phyloP scores from a whole-genome alignment of 2,329 filamentous ascomycete species.

The Verticillium nonalfalfae region DNA sequence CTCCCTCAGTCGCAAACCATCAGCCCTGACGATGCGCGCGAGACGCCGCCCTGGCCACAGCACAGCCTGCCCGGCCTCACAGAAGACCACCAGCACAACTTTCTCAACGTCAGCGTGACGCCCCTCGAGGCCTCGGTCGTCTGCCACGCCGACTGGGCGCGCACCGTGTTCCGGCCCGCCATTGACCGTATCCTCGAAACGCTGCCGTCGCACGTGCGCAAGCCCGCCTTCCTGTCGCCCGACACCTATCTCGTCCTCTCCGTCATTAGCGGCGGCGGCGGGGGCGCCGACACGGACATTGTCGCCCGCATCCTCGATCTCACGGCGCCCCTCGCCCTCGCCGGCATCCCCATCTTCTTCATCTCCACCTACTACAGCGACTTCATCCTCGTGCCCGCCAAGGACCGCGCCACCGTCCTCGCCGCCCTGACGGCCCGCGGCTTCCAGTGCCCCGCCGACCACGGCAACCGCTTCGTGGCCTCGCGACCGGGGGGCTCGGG shows the following conservation, averaged over 20 bases:
- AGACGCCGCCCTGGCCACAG: constrained; percentile 21
- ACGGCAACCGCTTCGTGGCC: constrained; percentile 59
- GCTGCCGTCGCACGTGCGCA: constrained; percentile 48
- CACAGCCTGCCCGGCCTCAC: constrained; percentile 39
- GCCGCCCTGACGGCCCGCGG: constrained; percentile 70
- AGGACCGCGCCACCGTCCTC: constrained; percentile 67
- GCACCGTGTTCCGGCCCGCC: constrained; percentile 64
- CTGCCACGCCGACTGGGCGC: constrained; percentile 70
- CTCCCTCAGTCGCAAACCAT: constrained; percentile 54
- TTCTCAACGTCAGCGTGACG: constrained; percentile 90
- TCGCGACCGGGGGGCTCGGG: constrained; percentile 25
- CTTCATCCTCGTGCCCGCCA: constrained; percentile 84
- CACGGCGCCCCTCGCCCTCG: constrained; percentile 83
- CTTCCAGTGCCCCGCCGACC: constrained; percentile 66
- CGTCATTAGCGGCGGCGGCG: constrained; percentile 63
- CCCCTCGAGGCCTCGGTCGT: constrained; percentile 90
- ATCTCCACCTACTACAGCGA: constrained; percentile 98
- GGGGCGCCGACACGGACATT: constrained; percentile 66
- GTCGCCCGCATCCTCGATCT: constrained; percentile 87
- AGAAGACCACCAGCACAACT: constrained; percentile 59
- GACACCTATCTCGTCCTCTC: constrained; percentile 86
- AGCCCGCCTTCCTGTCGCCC: constrained; percentile 64
- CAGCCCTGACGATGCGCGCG: constrained; percentile 16
- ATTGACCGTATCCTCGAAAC: constrained; percentile 51
- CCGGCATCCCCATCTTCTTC: constrained; percentile 95